Conservation (phyloP, 495 filamentous ascomycete genomes). For the Hypoxylon perforatum region DNA sequence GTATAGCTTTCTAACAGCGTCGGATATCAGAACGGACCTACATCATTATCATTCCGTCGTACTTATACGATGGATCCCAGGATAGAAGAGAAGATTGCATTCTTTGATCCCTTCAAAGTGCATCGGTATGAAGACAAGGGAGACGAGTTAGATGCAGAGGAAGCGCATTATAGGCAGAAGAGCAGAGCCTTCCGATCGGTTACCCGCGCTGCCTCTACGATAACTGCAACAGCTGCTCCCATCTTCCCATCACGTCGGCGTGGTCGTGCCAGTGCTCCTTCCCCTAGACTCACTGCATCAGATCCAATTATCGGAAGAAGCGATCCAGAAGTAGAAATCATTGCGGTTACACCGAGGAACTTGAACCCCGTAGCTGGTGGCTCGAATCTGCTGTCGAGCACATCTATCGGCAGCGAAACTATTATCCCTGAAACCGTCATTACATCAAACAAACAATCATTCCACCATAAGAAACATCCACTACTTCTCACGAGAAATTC, state of each 20-base stretch:
- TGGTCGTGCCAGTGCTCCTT: no score
- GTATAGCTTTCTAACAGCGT: slow-evolving; percentile 6
- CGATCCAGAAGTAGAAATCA: slow-evolving; percentile 32
- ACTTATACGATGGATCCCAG: slow-evolving; percentile 31
- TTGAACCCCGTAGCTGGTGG: slow-evolving; percentile 5
- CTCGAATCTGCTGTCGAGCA: background rate
- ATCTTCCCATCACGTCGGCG: background rate
- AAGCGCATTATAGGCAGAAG: slow-evolving; percentile 36
- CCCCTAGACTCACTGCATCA: slow-evolving; percentile 12
- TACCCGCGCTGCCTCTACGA: slow-evolving; percentile 3
- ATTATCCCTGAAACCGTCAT: slow-evolving; percentile 25
- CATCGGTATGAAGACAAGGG: slow-evolving; percentile 22
- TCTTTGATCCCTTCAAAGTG: slow-evolving; percentile 39
- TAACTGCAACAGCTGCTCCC: background rate
- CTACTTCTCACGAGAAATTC: slow-evolving; percentile 13
- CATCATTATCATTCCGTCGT: slow-evolving; percentile 2
- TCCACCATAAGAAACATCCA: slow-evolving; percentile 34
- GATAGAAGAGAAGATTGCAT: slow-evolving; percentile 42
- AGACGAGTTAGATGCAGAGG: slow-evolving; percentile 29
- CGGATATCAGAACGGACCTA: background rate
- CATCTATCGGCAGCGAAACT: slow-evolving; percentile 4
- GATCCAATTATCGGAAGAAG: slow-evolving; percentile 21
- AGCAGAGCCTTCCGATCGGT: slow-evolving; percentile 30
- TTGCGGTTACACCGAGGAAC: slow-evolving; percentile 28
- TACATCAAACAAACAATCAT: slow-evolving; percentile 18